Evolutionary conservation across 1,284 basidiomycete genomes (phyloP), one percentile per base, ranked within the genome.

Genomic region (Heterobasidion occidentale): DNA sequence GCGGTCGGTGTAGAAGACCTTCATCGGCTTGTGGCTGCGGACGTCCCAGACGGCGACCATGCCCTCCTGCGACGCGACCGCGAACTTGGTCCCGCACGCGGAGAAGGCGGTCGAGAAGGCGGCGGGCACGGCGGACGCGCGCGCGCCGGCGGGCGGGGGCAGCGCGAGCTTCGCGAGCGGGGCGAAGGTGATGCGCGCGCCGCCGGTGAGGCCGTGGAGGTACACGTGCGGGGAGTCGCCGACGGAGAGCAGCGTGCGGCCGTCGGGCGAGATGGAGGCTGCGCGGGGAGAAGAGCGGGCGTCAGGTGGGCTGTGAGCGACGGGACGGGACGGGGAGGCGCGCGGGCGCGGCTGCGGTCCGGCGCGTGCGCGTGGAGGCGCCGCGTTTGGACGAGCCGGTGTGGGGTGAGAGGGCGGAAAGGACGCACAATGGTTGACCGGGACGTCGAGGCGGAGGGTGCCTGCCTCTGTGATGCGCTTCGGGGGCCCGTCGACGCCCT

Each of bases 51-150:
- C 81, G 3, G 83, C 85, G 1, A 94, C 84, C 12, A 85, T 77
- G 12, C 92, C 93, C 65, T 94, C 91, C 68, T 95, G 92, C 20
- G 84, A 86, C 4, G 88, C 91, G 0, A 94, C 89, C 0, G 90
- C 91, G 64, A 93, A 94, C 63, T 91, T 90, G 51, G 78, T 77
- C 0, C 91, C 90, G 61, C 91, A 86, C 0, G 83, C 72, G 4
- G 85, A 90, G 75, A 92, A 95, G 1, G 90, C 82, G 0, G 90
- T 91, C 14, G 85, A 88, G 70, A 94, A 94, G n/a, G 88, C 88
- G 2, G 88, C 84, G 2, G 81, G 78, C 17, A 84, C 74, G 0
- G 80, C 74, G 74, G 65, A 36, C 71, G 70, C 12, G 73, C 53
- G 55, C 35, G 52, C 58, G 58, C 51, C 56, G 64, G 76, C 73